Evolutionary conservation across 2,329 filamentous ascomycete species (phyloP).

Genomic region (Ampelomyces quisqualis): DNA sequence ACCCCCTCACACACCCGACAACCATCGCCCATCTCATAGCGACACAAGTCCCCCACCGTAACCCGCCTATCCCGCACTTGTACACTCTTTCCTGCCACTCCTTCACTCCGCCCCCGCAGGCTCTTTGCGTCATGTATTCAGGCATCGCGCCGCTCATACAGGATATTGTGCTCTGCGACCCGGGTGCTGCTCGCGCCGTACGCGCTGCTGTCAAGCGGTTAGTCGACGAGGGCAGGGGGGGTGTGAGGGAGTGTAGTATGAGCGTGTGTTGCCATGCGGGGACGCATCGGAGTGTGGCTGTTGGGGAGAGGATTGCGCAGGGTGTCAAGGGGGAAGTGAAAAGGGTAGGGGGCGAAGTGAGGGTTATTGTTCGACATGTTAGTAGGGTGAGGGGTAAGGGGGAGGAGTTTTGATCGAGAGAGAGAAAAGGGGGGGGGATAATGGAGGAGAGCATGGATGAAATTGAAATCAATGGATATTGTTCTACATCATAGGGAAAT

Average conservation of each 20-base stretch:
- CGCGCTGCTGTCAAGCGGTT: constrained; percentile 13
- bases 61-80: constrained; percentile 17
- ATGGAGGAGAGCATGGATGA: neutral
- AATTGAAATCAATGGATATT: constrained; percentile 12
- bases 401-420: constrained; percentile 20
- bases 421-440: neutral
- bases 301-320: constrained; percentile 31
- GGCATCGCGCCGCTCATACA: constrained; percentile 27
- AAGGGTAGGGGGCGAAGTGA: constrained; percentile 13
- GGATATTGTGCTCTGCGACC: constrained; percentile 20
- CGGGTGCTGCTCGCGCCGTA: constrained; percentile 16
- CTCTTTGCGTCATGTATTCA: constrained; percentile 22
- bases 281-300: constrained; percentile 37
- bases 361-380: constrained; percentile 30
- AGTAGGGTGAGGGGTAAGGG: constrained; percentile 25
- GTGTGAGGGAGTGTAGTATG: constrained; percentile 14
- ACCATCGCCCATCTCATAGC: constrained; percentile 10
- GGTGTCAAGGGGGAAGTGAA: constrained; percentile 19
- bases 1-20: constrained; percentile 3
- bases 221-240: constrained; percentile 6
- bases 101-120: constrained; percentile 13
- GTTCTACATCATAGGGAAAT: constrained; percentile 4
- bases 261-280: constrained; percentile 30
- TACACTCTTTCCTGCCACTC: constrained; percentile 27
- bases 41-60: constrained; percentile 14